Percentiles rank a stretch among this genome's conserved stretches.
Conservation (phyloP, 371 early-diverging fungal genomes). For the Saksenaea vasiformis region DNA sequence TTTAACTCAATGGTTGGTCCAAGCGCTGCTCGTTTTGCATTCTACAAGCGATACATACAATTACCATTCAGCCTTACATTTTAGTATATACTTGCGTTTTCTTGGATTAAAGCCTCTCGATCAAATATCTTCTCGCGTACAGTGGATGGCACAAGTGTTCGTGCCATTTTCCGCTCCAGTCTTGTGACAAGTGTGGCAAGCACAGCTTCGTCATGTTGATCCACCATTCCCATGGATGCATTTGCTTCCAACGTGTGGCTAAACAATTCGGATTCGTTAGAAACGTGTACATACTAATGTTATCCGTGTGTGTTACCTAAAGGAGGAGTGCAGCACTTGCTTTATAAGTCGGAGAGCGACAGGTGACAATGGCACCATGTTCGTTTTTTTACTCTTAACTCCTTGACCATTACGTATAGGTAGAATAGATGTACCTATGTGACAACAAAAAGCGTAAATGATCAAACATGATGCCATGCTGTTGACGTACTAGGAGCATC, state of each 20-base stretch:
- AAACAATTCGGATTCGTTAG: background rate
- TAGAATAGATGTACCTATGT: background rate
- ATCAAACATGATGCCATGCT: background rate
- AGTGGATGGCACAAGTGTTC: background rate
- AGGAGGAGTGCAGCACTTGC: conserved; percentile 33
- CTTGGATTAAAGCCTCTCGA: background rate
- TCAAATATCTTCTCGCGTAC: background rate
- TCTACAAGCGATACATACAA: background rate
- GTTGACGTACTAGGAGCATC: background rate
- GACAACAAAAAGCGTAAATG: background rate
- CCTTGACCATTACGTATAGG: background rate
- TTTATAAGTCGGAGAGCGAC: conserved; percentile 81
- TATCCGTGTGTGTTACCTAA: background rate
- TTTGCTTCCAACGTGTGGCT: background rate
- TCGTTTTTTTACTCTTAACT: background rate
- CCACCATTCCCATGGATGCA: background rate
- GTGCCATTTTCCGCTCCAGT: background rate
- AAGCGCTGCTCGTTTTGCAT: background rate
- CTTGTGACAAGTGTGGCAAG: background rate
- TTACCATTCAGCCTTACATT: background rate
- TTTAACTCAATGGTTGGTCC: background rate
- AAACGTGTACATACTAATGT: background rate
- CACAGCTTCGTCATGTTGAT: background rate
- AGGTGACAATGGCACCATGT: conserved; percentile 61
- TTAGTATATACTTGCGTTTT: background rate